phyloP scores from a whole-genome alignment of 257 asterid genomes.

The Solanum chilense region DNA sequence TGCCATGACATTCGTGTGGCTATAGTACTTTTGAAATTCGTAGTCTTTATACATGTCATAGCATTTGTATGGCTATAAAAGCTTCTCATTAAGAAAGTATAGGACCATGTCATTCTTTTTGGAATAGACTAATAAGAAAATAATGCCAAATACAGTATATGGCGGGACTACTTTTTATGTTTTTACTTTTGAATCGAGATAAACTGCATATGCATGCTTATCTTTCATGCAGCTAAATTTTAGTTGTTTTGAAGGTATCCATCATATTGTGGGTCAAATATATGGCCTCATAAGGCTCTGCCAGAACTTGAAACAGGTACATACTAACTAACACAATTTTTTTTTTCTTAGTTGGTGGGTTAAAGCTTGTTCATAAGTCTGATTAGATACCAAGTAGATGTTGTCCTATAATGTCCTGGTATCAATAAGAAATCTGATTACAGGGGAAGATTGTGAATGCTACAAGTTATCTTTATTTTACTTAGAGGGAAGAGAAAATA shows the following conservation, averaged over 20 bases:
- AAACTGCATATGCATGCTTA: not conserved
- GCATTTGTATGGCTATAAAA: not conserved
- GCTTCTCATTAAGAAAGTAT: not conserved
- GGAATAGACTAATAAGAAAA: not conserved
- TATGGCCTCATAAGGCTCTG: conserved; percentile 66
- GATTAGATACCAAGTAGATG: not conserved
- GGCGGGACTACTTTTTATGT: not conserved
- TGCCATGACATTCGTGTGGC: not conserved
- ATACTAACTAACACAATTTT: not conserved
- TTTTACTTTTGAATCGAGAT: not conserved
- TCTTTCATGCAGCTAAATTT: not conserved
- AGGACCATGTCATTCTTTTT: not conserved
- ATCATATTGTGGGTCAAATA: conserved; percentile 74
- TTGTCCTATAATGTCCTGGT: not conserved
- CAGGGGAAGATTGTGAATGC: not conserved
- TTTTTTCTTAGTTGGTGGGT: not conserved
- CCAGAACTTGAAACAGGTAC: conserved; percentile 83
- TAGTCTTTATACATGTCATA: not conserved
- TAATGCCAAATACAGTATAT: not conserved
- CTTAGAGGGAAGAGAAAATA: not conserved
- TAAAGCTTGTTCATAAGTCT: not conserved
- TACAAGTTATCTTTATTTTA: not conserved
- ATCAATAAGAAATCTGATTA: not conserved
- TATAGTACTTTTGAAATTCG: not conserved
- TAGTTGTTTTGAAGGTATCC: conserved; percentile 51